Base-by-base conservation (phyloP, 352 stramenopile genomes). In the Globisporangium megalacanthum region DNA sequence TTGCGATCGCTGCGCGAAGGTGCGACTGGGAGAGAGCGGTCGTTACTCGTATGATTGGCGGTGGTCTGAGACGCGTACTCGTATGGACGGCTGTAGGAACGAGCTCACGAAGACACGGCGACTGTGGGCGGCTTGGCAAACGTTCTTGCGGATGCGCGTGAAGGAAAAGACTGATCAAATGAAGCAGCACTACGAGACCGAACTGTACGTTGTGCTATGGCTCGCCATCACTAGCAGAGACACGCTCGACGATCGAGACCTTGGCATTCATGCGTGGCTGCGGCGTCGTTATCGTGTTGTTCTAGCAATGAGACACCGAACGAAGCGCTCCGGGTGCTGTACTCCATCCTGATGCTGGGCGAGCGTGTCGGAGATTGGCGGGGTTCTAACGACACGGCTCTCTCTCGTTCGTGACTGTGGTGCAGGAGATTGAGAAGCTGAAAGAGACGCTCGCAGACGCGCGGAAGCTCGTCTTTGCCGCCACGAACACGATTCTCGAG, bases 101-200 rank as follows among this genome's bases (percentile, higher is more conserved):
- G 76, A 90, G 44, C 36, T 71, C 35, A 88, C 73, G 0, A 63
- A 56, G 20, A 6, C 83, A 31, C 62, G 76, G 0, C 68, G 69
- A 11, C 53, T 83, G 37, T 86, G 65, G 74, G 62, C 62, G 13
- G 66, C 53, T 13, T 90, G 78, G 78, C 64, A 78, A 41, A 75
- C 60, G 13, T 88, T 77, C 50, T 70, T 88, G 72, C 68, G 63
- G 1, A 72, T 80, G 55, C 64, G 68, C 19, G 50, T 53, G 2
- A 88, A 83, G 31, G 74, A 88, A 39, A 88, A 77, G 25, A 57
- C 81, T 0, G 67, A 79, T 5, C 70, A 86, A 17, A 61, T 80
- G 52, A 79, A 82, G 42, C 49, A 62, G 6, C 68, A 75, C 9
- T 83, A 83, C 45, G 80, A 90, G 54, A 65, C 82, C 14, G 73